Conservation (phyloP, 139 green algal genomes). For the Coelastrella sp. region DNA sequence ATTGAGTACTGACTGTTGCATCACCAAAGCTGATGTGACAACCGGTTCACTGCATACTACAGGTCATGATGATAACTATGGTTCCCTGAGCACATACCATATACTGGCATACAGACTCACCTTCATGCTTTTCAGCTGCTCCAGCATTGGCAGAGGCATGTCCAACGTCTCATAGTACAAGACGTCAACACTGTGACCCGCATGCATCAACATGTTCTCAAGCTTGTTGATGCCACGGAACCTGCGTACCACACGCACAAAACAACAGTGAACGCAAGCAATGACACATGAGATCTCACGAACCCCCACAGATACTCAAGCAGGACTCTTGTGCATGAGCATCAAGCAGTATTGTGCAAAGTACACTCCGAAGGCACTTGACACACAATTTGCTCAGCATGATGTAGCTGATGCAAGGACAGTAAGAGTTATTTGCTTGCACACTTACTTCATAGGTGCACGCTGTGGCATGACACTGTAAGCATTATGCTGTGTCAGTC, state of each 20-base stretch:
- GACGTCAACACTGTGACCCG: slow-evolving; percentile 57
- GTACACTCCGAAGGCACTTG: too few species aligned
- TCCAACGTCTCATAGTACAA: slow-evolving; percentile 98
- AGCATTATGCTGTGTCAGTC: slow-evolving; percentile 87
- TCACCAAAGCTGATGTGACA: too few species aligned
- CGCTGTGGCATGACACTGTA: slow-evolving; percentile 75
- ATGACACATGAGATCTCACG: too few species aligned
- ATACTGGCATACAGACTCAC: slow-evolving; percentile 28
- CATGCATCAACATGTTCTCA: slow-evolving; percentile 47
- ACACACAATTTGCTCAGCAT: not conserved
- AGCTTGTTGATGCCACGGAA: slow-evolving; percentile 15
- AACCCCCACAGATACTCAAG: too few species aligned
- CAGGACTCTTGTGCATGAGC: too few species aligned
- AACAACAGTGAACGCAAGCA: not conserved
- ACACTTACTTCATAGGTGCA: slow-evolving; percentile 66
- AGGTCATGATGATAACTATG: too few species aligned
- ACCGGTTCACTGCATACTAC: too few species aligned
- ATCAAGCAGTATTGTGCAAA: too few species aligned
- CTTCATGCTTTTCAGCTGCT: slow-evolving; percentile 72
- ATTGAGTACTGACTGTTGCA: too few species aligned
- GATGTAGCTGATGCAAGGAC: too few species aligned
- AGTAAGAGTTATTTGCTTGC: not conserved
- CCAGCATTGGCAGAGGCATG: slow-evolving; percentile 90
- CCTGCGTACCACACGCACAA: not conserved
- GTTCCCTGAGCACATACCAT: too few species aligned